Conservation (phyloP, 2,329 filamentous ascomycete genomes). For the Phialemoniopsis sp. region DNA sequence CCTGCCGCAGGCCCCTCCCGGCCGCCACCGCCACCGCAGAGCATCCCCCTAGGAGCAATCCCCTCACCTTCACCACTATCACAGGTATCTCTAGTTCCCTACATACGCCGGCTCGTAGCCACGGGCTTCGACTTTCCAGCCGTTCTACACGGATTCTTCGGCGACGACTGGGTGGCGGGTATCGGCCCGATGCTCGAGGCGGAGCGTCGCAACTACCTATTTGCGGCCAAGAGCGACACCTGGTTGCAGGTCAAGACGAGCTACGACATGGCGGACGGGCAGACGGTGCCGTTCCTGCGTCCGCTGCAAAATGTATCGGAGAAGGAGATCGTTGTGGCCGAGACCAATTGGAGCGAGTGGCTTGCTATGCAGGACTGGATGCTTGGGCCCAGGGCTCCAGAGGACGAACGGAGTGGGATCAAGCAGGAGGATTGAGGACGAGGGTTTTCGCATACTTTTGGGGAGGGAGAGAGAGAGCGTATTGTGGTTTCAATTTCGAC, state of each 20-base stretch:
- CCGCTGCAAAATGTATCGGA: constrained; percentile 75
- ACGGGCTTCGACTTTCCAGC: constrained; percentile 86
- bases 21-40: constrained; percentile 22
- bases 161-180: constrained; percentile 83
- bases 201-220: constrained; percentile 90
- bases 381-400: constrained; percentile 76
- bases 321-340: constrained; percentile 77
- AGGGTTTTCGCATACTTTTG: too few relatives aligned
- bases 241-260: constrained; percentile 87
- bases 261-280: constrained; percentile 82
- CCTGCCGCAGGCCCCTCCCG: constrained; percentile 14
- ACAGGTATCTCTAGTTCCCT: constrained; percentile 73
- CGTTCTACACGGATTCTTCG: constrained; percentile 93
- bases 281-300: constrained; percentile 82
- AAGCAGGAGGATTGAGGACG: constrained; percentile 1
- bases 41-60: constrained; percentile 1
- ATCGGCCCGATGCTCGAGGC: constrained; percentile 81
- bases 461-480: too few relatives aligned
- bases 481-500: too few relatives aligned
- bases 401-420: constrained; percentile 16
- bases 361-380: constrained; percentile 98
- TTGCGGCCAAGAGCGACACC: constrained; percentile 86
- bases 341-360: constrained; percentile 90
- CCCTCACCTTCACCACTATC: constrained; percentile 17
- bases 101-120: constrained; percentile 82